Base-by-base conservation (phyloP, 2,329 filamentous ascomycete species). In the Colletotrichum lentis region DNA sequence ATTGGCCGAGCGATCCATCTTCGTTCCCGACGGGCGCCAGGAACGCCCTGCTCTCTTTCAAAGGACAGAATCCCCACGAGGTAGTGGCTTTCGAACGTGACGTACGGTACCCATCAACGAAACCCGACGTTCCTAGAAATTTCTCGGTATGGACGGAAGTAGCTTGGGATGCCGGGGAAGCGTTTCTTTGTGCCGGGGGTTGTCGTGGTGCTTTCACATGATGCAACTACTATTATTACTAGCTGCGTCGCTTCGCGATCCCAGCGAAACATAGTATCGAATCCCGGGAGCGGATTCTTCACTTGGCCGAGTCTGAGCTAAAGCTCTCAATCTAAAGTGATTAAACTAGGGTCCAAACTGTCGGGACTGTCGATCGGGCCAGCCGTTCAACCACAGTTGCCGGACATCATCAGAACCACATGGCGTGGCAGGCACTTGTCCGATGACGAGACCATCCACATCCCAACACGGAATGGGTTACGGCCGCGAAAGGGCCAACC, bases 311-410 rank as follows among this genome's bases (percentile, higher is more conserved):
- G 20, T 66, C 35, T 58, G 58, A 56, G 43, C 35, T 55, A 50
- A 1, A 24, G n/a, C n/a, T 22, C 63, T 20, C 3, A 8, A 56
- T 52, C 16, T n/a, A 16, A 44, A 5, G 4, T 12, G 37, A 14
- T 50, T 62, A 62, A 41, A 37, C 10, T 56, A 52, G 49, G 58
- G 55, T 50, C 63, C 63, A 37, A 11, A 54, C 27, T 52, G 24
- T 37, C 63, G 63, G 63, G 63, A 62, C 50, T 3, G 50, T 44
- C n/a, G 22, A 44, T 62, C 63, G 58, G 58, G n/a, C 22, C 22
- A 35, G 50, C 50, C 43, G 58, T 56, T 62, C 52, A 49, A 37
- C 24, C 50, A 55, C 18, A 27, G 18, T 24, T 27, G 49, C 43
- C 50, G 27, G 31, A 20, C 24, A 39, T 14, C 55, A 41, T 14